Base-by-base conservation (phyloP, 2,329 filamentous ascomycete genomes). In the Aspergillus costaricaensis region DNA sequence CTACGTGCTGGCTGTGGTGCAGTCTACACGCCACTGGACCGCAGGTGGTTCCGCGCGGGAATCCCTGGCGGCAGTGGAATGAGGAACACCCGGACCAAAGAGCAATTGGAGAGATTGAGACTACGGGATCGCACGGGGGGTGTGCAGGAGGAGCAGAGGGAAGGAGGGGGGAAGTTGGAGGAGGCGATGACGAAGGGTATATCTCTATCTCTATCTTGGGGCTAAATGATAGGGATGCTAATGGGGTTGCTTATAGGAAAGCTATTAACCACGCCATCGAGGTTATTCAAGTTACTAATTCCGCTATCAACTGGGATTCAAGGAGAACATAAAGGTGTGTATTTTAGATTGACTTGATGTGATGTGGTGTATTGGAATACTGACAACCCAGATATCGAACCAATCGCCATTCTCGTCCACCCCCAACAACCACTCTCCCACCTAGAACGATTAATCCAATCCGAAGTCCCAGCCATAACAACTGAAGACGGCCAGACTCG, bases 371-470 rank as follows among this genome's bases (percentile, higher is more conserved):
- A 3, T 8, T 27, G 25, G 6, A 3, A 25, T 43, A 12, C n/a
- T 21, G 17, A 43, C 6, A 17, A 14, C 5, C 4, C 41, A 76
- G 84, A 88, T 51, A 86, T 94, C n/a, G 91, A 96, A 67, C 92
- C 92, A 0, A 81, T 96, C 12, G 92, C 92, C 0, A 83, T 96
- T 0, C 85, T 96, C 2, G 84, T 96, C 0, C 93, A 96, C 68
- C 92, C 93, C 0, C 91, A 96, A 63, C 93, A 97, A 72, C 93
- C 93, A 0, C 83, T 97, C 3, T 96, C 91, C 8, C 96, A 96
- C 74, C 86, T 96, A 44, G 91, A 96, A 74, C 86, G 91, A 8
- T 80, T 97, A 3, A 93, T 97, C 50, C 93, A 96, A 72, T 90
- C 91, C 56, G 93, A 96, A 75, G 81, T 96, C 0, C 91, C 91